Base-by-base conservation (phyloP, 768 basidiomycete species). In the Boletus rubroflammeus region DNA sequence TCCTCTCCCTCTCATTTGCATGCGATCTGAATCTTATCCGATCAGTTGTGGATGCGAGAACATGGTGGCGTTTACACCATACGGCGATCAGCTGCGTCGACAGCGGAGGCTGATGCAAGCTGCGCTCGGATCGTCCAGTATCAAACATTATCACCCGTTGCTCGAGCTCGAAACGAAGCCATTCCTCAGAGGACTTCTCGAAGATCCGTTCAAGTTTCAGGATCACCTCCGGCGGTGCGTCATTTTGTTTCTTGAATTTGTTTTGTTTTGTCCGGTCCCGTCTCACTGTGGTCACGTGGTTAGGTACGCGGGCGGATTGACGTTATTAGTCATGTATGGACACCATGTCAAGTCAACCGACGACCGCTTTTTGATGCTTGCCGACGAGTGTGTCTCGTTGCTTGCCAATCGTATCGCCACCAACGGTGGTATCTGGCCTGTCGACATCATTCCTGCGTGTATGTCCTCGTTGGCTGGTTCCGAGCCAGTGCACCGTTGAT, bases 11-110 rank as follows among this genome's bases (percentile, higher is more conserved):
- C 15, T 15, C 5, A 23, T 14, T 38, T 25, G 2, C 17, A 5
- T 35, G 10, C 32, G 39, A 54, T 57, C 52, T 50, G 47, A 47
- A 54, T 54, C 36, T 47, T 10, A 3, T 17, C 39, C 55, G 57
- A 60, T 58, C 55, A 76, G 72, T 17, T 72, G 85, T 61, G 84
- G 84, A 36, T 86, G 84, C 66, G 77, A 86, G 62, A 81, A 84
- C 65, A 86, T 88, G 82, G 79, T 83, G 50, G 84, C 84, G 2
- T 87, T 89, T 66, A 84, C 83, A 5, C 75, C 76, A 17, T 86
- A 88, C 62, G 81, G 81, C 32, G 83, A 85, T 56, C 75, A 77
- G 62, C 76, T 76, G 42, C 82, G 80, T 53, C 80, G 85, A 23
- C 85, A 88, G 66, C 81, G 88, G 61, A 79, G 72, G 59, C 78